Evolutionary conservation across 83 land plant species (phyloP).

Genomic region (Isoetes engelmannii): DNA sequence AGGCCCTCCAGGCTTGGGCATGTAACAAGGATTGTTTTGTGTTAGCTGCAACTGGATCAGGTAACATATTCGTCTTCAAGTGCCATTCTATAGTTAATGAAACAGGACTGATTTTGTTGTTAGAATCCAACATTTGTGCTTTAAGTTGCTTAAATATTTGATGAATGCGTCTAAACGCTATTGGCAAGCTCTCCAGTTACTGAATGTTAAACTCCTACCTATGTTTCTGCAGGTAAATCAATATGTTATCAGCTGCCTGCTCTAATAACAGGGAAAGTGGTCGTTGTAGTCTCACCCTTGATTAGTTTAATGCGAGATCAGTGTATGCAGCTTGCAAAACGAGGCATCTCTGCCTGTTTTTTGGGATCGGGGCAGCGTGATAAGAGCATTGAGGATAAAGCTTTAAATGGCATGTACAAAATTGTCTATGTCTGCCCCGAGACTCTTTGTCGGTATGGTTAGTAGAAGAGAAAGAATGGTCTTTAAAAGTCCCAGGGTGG

Average conservation of each 20-base stretch:
- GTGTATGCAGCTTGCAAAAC: constrained; percentile 58
- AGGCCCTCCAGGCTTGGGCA: constrained; percentile 57
- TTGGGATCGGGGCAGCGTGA: constrained; percentile 83
- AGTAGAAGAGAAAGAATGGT: too few species aligned
- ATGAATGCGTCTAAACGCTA: not conserved
- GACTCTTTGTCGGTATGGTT: constrained; percentile 48
- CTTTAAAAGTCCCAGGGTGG: too few species aligned
- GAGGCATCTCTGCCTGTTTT: constrained; percentile 72
- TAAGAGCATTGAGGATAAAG: constrained; percentile 53
- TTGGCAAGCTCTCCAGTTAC: not conserved
- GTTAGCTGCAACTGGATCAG: constrained; percentile 83
- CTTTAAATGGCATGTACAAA: constrained; percentile 53
- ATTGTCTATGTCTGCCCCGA: constrained; percentile 79
- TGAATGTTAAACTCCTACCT: not conserved
- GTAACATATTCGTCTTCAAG: constrained; percentile 15
- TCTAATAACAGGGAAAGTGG: constrained; percentile 61
- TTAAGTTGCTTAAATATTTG: not conserved
- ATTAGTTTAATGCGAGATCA: constrained; percentile 96
- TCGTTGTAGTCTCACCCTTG: constrained; percentile 80
- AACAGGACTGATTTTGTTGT: too few species aligned
- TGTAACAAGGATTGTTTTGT: constrained; percentile 56
- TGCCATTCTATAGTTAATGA: too few species aligned
- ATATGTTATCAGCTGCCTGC: constrained; percentile 87
- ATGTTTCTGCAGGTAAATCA: constrained; percentile 58
- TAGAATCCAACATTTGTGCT: not conserved